Evolutionary conservation across 108 stramenopile species (phyloP), one percentile per base, ranked within the genome.

Genomic region (Epipyxis sp.): DNA sequence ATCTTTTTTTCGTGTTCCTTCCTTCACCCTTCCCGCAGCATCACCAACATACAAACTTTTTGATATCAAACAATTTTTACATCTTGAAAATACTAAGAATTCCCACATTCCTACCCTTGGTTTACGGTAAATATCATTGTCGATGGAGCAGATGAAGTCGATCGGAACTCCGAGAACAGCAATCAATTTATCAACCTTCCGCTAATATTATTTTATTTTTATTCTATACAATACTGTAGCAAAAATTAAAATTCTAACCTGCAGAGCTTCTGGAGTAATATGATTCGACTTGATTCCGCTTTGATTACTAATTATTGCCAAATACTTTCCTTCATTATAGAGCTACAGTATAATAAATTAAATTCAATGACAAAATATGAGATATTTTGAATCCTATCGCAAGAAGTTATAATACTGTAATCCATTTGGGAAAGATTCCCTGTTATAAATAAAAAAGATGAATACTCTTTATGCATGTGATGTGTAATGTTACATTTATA

Each of bases 171-270:
- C 71, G 3, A 57, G 44, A 39, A 30, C 20, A 37, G 16, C 44
- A 37, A 74, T 74, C 13, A 74, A 10, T 10, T 39, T 42, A 74
- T 74, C 71, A 16, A 74, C 44, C 42, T 74, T 74, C 20, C 29
- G 35, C 65, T 68, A 25, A 57, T 20, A 57, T 57, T 57, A 16
- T 20, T 16, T 20, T 37, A 68, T 20, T 37, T 68, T 41, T 37
- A 37, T 13, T 20, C 20, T 68, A 37, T 37, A 25, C 20, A 25
- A 37, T 13, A 16, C 41, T 13, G 29, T n/a, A n/a, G n/a, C n/a
- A n/a, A n/a, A n/a, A n/a, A n/a, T n/a, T n/a, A n/a, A n/a, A n/a
- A n/a, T n/a, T n/a, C n/a, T n/a, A 20, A 13, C 46, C 20, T 50
- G 46, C 46, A 50, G 46, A 6, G 6, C 46, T 13, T 6, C 20